Conservation (phyloP, 1,139 yeast genomes). For the Saccharomyces hybrid region DNA sequence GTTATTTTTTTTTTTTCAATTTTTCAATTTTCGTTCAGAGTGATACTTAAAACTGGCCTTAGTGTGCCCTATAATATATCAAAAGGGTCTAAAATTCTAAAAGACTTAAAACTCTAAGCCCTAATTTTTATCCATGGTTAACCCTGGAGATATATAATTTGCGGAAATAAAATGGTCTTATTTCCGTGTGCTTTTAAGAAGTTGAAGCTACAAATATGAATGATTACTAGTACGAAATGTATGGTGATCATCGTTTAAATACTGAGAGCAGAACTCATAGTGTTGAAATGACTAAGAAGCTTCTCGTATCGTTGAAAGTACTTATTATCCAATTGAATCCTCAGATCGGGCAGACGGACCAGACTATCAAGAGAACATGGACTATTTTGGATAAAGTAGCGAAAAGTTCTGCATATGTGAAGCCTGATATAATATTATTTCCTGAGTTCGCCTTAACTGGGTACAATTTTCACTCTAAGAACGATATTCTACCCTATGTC, state of each 20-base stretch:
- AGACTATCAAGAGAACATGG: slow-evolving; percentile 45
- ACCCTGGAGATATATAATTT: no score
- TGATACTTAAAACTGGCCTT: background rate
- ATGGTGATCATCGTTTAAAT: background rate
- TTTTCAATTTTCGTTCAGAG: background rate
- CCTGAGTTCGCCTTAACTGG: slow-evolving; percentile 89
- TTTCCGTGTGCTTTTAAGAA: no score
- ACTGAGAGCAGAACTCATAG: background rate
- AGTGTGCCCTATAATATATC: background rate
- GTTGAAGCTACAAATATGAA: no score
- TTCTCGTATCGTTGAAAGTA: slow-evolving; percentile 40
- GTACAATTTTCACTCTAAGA: slow-evolving; percentile 52
- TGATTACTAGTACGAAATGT: no score
- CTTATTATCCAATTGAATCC: slow-evolving; percentile 71
- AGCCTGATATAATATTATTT: slow-evolving; percentile 58
- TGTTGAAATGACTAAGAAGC: slow-evolving; percentile 3
- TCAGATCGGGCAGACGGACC: slow-evolving; percentile 48
- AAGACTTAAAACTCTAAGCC: background rate
- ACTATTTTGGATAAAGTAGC: slow-evolving; percentile 21
- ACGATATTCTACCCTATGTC: slow-evolving; percentile 54
- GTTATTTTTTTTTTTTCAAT: background rate
- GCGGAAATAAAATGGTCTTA: no score
- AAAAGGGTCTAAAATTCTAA: background rate
- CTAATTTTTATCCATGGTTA: no score
- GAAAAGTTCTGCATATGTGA: slow-evolving; percentile 12